A percentile compares a stretch with the other conserved stretches of the same genome.
Evolutionary conservation across 768 basidiomycete species (phyloP).

Genomic region (Pholiota molesta): DNA sequence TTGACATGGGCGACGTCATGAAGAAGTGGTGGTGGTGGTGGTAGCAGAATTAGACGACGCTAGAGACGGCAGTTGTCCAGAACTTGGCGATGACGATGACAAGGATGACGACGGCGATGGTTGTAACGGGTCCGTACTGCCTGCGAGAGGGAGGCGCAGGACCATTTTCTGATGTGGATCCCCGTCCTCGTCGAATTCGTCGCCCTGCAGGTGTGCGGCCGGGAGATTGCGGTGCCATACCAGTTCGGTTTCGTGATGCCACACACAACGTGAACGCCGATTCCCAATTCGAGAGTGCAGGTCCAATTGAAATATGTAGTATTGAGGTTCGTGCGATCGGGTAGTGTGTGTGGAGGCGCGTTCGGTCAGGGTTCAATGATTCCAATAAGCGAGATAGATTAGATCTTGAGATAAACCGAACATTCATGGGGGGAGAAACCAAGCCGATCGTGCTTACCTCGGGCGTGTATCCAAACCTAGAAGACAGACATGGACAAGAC

Average conservation of each 20-base stretch:
- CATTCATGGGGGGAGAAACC: slow-evolving; percentile 22
- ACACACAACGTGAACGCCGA: background rate
- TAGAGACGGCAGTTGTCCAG: too few species aligned
- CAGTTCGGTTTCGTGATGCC: background rate
- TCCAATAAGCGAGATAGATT: background rate
- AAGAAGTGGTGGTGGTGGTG: background rate
- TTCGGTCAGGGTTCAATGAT: background rate
- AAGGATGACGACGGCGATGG: slow-evolving; percentile 10
- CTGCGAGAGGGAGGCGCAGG: slow-evolving; percentile 45
- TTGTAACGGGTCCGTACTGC: slow-evolving; percentile 7
- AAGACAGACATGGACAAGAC: slow-evolving; percentile 14
- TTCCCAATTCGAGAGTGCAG: background rate
- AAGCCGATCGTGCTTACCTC: slow-evolving; percentile 49
- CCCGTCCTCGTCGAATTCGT: slow-evolving; percentile 80
- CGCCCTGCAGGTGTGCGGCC: slow-evolving; percentile 46
- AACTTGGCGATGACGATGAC: background rate
- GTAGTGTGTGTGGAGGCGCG: too few species aligned
- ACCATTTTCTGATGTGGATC: slow-evolving; percentile 89
- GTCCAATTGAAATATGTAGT: too few species aligned
- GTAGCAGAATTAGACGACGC: background rate
- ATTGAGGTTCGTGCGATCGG: too few species aligned
- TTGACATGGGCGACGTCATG: background rate
- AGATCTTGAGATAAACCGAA: slow-evolving; percentile 6
- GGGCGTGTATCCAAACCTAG: slow-evolving; percentile 68
- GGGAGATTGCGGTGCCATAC: background rate